phyloP scores from a whole-genome alignment of 2,329 filamentous ascomycete genomes.

The Cadophora sp. region DNA sequence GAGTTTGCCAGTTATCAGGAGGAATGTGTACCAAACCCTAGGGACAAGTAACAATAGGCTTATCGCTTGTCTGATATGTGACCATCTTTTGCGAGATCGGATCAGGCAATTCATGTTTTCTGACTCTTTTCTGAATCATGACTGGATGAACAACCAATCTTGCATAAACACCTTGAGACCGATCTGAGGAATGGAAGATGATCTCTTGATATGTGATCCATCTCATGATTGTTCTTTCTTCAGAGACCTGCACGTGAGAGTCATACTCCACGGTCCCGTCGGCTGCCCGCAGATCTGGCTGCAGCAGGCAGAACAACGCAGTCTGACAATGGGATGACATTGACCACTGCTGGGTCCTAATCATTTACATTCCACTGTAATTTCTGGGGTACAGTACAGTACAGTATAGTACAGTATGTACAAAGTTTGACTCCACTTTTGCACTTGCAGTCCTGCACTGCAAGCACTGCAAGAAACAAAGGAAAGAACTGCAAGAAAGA shows the following conservation, averaged over 20 bases:
- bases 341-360: neutral
- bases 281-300: constrained; percentile 9
- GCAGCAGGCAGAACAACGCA: constrained; percentile 12
- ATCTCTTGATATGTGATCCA: constrained; percentile 4
- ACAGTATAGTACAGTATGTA: neutral
- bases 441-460: constrained; percentile 4
- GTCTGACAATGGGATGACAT: neutral
- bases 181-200: neutral
- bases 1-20: neutral
- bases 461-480: neutral
- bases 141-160: neutral
- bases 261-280: constrained; percentile 10
- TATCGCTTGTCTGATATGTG: too few species aligned
- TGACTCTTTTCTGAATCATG: neutral
- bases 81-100: too few species aligned
- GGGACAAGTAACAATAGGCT: neutral
- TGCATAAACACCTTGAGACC: neutral
- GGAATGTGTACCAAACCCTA: neutral
- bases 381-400: too few species aligned
- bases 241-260: constrained; percentile 18
- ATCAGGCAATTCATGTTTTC: neutral
- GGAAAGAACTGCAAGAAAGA: neutral
- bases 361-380: neutral
- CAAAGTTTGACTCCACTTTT: neutral
- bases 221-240: constrained; percentile 9